Conservation (phyloP, 2,329 filamentous ascomycete genomes). For the Nakataea oryzae region DNA sequence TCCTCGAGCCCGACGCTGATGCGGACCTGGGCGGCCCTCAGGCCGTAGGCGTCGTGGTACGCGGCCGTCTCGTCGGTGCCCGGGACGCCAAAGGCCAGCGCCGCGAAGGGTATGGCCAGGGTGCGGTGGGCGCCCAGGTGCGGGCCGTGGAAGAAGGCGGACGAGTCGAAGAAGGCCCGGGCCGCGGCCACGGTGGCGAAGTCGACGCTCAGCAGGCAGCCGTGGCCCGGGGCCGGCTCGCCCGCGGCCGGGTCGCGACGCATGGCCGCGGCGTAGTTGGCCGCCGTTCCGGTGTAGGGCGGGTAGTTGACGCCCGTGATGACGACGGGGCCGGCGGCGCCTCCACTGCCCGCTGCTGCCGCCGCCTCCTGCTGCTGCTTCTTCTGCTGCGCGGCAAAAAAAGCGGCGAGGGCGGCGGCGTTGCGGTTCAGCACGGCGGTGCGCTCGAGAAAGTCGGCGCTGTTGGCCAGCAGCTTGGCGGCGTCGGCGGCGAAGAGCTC, state of each 20-base stretch:
- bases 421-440: conserved; percentile 44
- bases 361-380: not conserved
- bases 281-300: conserved; percentile 14
- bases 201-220: conserved; percentile 42
- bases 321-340: conserved; percentile 21
- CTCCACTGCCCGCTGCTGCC: not conserved
- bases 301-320: conserved; percentile 31
- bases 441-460: conserved; percentile 40
- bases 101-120: conserved; percentile 35
- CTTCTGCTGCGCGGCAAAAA: conserved; percentile 17
- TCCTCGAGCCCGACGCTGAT: conserved; percentile 37
- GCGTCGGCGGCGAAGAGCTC: conserved; percentile 38
- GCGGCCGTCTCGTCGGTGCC: conserved; percentile 24
- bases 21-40: conserved; percentile 29
- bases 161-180: conserved; percentile 38
- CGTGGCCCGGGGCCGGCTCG: conserved; percentile 41
- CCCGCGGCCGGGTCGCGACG: conserved; percentile 25
- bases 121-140: conserved; percentile 43
- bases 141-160: conserved; percentile 38
- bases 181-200: conserved; percentile 29
- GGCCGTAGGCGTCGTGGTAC: conserved; percentile 25
- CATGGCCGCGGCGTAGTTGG: conserved; percentile 25
- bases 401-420: conserved; percentile 35
- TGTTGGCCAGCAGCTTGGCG: conserved; percentile 33
- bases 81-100: conserved; percentile 24